Percentiles rank a stretch among this genome's conserved stretches.
These are phyloP conservation scores for Populus davidiana DNA, from an alignment of 345 rosid genomes.

Conservation along the genomic window DNA sequence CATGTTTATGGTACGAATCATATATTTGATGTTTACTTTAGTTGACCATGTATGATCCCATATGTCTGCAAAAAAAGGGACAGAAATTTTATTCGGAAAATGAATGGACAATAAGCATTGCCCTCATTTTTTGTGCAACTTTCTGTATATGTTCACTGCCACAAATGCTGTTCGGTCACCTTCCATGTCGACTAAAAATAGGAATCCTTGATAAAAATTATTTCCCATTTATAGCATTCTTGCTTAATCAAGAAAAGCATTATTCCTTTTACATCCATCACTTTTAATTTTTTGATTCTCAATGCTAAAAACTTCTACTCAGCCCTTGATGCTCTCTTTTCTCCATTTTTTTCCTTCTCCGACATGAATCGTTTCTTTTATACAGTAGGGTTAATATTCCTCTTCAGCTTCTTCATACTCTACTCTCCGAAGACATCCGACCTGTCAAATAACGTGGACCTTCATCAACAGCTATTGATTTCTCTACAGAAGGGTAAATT, in stretches of 20 bases:
- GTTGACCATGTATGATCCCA: too few relatives aligned
- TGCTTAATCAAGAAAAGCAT: too few relatives aligned
- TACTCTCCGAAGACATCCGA: constrained; percentile 52
- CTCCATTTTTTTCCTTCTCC: neutral
- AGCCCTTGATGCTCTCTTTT: neutral
- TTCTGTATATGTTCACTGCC: too few relatives aligned
- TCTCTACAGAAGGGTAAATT: constrained; percentile 7
- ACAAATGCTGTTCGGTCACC: too few relatives aligned
- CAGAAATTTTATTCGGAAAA: too few relatives aligned
- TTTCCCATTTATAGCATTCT: neutral
- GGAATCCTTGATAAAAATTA: neutral
- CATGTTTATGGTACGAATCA: rapidly evolving
- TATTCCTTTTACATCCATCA: too few relatives aligned
- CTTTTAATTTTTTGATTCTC: too few relatives aligned
- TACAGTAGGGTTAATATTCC: constrained; percentile 37
- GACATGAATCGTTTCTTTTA: constrained; percentile 1
- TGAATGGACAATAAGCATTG: too few relatives aligned
- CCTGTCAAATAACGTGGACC: constrained; percentile 8
- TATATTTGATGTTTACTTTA: rapidly evolving
- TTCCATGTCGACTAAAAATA: too few relatives aligned
- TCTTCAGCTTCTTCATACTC: constrained; percentile 52
- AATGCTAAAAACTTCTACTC: neutral
- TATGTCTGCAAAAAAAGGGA: too few relatives aligned
- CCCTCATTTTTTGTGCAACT: too few relatives aligned
- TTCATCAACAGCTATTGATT: constrained; percentile 23